Evolutionary conservation across 1,139 yeast genomes (phyloP), one percentile per base, ranked within the genome.

Genomic region (Sugiyamaella japonica): DNA sequence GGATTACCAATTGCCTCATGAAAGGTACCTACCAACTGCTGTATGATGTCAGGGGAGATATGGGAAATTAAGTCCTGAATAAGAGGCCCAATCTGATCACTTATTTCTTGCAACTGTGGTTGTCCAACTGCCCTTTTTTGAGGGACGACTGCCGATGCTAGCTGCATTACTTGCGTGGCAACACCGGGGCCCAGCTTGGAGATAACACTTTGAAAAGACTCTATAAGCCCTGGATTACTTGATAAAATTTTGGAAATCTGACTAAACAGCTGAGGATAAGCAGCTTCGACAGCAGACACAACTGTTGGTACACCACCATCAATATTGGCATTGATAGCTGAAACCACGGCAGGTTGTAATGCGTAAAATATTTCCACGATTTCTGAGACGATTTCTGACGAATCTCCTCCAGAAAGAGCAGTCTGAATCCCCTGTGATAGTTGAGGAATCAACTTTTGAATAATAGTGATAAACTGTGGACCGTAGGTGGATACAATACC

Each of bases 11-110:
- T 23, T 7, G 46, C 28, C 17, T 36, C 46, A 15, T 20, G n/a
- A 36, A 42, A 42, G 7, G 37, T 29, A 10, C 23, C 15, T 16
- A 42, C 23, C 17, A 44, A 28, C 13, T 44, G 48, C 13, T 44
- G 48, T 17, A 44, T 20, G 15, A 28, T 3, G 16, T 6, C 48
- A 34, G 48, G 48, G 12, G 48, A 34, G 15, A 44, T 36, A 34
- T 17, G 6, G 16, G 48, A 34, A 16, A 44, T 34, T 7, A 44
- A 9, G 7, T 36, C 17, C 9, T 25, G 12, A 16, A 44, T 10
- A 34, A 44, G 32, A 10, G 39, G 40, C 12, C 9, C 31, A 23
- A 44, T 36, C 32, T 44, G 48, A 23, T 16, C 20, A 17, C 23
- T 25, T 17, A 44, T 34, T 17, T 44, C 28, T 12, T 20, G 41